Conservation (phyloP, 2,329 filamentous ascomycete species). For the Camptophora hylomeconis region DNA sequence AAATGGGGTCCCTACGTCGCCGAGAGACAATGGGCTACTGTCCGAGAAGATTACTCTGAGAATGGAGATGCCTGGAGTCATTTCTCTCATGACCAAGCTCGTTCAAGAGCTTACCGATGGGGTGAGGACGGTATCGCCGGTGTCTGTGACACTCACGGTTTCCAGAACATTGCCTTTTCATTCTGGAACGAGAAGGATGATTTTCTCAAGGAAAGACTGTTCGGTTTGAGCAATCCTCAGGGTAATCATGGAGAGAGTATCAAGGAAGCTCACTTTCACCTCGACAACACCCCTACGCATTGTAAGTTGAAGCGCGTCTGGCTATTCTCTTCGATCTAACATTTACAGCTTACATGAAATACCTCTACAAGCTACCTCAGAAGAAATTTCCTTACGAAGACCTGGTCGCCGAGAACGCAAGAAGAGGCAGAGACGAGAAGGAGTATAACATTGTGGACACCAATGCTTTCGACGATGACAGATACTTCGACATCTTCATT, state of each 20-base stretch:
- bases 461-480: slow-evolving; percentile 71
- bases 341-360: slow-evolving; percentile 74
- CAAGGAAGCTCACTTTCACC: slow-evolving; percentile 92
- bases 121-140: slow-evolving; percentile 95
- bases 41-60: slow-evolving; percentile 85
- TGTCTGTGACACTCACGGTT: slow-evolving; percentile 82
- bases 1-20: slow-evolving; percentile 92
- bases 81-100: slow-evolving; percentile 85
- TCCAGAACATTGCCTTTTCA: slow-evolving; percentile 85
- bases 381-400: slow-evolving; percentile 84
- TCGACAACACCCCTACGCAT: slow-evolving; percentile 74
- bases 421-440: slow-evolving; percentile 58
- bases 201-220: slow-evolving; percentile 87
- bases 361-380: slow-evolving; percentile 94
- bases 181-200: slow-evolving; percentile 98
- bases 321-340: slow-evolving; percentile 6
- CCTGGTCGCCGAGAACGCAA: slow-evolving; percentile 70
- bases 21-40: slow-evolving; percentile 84
- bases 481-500: slow-evolving; percentile 95
- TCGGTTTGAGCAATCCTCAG: slow-evolving; percentile 89
- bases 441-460: slow-evolving; percentile 93
- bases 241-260: slow-evolving; percentile 95
- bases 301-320: slow-evolving; percentile 23
- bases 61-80: slow-evolving; percentile 92
- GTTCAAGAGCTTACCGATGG: slow-evolving; percentile 83